Evolutionary conservation across 257 asterid genomes (phyloP).

Genomic region (Voacanga thouarsii): DNA sequence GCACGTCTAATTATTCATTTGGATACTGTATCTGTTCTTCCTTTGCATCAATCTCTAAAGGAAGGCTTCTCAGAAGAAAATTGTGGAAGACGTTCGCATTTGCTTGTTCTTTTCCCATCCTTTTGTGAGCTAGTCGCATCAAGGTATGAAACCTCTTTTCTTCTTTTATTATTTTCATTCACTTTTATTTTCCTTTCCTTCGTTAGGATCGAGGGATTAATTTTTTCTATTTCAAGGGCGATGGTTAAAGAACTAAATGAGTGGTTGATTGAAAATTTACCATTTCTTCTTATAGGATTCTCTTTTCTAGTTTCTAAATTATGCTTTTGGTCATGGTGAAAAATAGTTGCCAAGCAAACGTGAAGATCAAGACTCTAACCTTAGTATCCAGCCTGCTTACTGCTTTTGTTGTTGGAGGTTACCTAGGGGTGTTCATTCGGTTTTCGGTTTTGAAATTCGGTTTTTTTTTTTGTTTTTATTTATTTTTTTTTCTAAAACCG

Average conservation of each 20-base stretch:
- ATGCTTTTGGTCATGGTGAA: neutral
- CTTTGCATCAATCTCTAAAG: slow-evolving; percentile 58
- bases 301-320: neutral
- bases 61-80: slow-evolving; percentile 41
- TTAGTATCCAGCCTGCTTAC: neutral
- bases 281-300: neutral
- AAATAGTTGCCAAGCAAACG: neutral
- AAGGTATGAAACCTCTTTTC: slow-evolving; percentile 45
- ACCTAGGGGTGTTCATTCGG: no score
- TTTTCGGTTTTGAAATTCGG: no score
- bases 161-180: neutral
- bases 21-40: slow-evolving; percentile 72
- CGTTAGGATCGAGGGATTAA: neutral
- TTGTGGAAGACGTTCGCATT: slow-evolving; percentile 57
- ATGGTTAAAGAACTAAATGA: neutral
- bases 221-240: neutral
- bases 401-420: neutral
- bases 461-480: no score
- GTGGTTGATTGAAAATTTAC: neutral
- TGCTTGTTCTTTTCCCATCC: slow-evolving; percentile 80
- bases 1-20: slow-evolving; percentile 70
- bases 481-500: no score
- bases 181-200: neutral
- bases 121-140: slow-evolving; percentile 92
- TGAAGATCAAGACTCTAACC: neutral